Conservation (phyloP, 2,329 filamentous ascomycete genomes). For the Penicillium sclerotigenum region DNA sequence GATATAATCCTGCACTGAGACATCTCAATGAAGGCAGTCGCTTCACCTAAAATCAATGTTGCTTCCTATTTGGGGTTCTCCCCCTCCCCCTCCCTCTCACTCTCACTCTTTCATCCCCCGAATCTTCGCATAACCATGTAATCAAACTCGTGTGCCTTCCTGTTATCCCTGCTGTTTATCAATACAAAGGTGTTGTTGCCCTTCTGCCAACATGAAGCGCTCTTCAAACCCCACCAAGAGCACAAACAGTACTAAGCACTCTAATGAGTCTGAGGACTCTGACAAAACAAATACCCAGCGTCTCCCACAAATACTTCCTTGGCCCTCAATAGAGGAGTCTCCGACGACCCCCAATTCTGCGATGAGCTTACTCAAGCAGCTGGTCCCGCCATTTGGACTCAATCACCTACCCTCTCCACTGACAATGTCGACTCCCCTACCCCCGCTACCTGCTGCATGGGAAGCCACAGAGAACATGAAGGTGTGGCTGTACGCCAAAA, state of each 20-base stretch:
- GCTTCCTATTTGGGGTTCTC: background rate
- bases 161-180: background rate
- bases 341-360: no score
- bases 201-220: background rate
- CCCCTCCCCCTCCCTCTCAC: background rate
- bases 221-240: background rate
- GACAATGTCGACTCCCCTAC: conserved; percentile 13
- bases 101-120: no score
- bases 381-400: conserved; percentile 31
- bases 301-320: background rate
- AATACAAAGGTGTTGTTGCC: background rate
- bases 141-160: background rate
- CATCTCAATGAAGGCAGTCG: background rate
- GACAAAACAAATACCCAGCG: background rate
- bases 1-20: no score
- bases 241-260: background rate
- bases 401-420: conserved; percentile 30
- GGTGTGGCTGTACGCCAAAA: conserved; percentile 66
- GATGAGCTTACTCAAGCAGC: background rate
- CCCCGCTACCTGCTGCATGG: no score
- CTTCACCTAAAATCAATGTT: background rate
- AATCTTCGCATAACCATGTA: background rate
- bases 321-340: background rate
- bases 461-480: conserved; percentile 71
- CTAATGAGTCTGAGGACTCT: background rate